Conservation (phyloP, 2,329 filamentous ascomycete species). For the Massarina eburnea region DNA sequence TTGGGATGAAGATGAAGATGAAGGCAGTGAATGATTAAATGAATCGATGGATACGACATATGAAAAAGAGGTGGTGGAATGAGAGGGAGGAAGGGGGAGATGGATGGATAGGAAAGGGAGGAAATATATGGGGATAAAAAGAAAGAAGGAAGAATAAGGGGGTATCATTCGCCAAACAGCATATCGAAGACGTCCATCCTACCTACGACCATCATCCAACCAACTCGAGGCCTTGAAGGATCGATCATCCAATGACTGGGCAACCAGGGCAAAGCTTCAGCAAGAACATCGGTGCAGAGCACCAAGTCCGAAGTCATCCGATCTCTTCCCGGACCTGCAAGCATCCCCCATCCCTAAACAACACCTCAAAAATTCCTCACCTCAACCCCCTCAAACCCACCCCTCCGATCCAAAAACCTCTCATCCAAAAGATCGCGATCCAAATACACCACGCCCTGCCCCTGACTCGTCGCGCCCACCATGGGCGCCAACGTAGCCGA, state of each 20-base stretch:
- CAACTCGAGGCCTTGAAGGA: no score
- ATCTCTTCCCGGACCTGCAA: no score
- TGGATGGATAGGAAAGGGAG: no score
- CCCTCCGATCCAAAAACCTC: not conserved
- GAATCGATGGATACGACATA: not conserved
- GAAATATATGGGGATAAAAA: no score
- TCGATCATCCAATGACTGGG: no score
- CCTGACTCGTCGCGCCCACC: not conserved
- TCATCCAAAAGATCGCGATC: not conserved
- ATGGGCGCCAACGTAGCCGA: constrained; percentile 4
- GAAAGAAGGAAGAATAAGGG: not conserved
- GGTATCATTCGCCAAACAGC: not conserved
- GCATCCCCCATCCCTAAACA: no score
- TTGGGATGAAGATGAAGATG: no score
- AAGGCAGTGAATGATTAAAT: not conserved
- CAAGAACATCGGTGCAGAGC: no score
- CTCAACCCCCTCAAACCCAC: no score
- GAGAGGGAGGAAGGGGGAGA: no score
- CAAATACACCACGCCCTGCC: not conserved
- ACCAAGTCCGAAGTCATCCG: not conserved
- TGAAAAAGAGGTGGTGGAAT: not conserved
- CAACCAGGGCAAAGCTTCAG: no score
- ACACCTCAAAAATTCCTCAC: no score
- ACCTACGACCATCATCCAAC: not conserved
- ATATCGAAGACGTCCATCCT: not conserved